Percentiles rank a stretch among this genome's conserved stretches.
Conservation (phyloP, 179 eudicot genomes). For the Camellia oleifera region DNA sequence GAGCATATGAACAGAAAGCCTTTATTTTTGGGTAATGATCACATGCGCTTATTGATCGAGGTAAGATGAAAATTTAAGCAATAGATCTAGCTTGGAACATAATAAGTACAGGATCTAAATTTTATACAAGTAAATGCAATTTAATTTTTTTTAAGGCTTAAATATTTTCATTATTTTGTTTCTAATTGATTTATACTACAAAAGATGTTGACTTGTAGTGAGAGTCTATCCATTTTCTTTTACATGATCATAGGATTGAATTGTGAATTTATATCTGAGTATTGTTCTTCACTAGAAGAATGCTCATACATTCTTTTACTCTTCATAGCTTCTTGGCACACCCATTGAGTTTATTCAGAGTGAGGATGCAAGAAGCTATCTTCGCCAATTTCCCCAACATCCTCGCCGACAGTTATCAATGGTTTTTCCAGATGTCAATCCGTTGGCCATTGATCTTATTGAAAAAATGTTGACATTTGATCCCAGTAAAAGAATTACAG, state of each 20-base stretch:
- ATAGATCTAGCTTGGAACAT: background rate
- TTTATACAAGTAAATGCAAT: background rate
- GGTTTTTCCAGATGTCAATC: slow-evolving; percentile 75
- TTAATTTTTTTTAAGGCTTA: background rate
- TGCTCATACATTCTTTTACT: background rate
- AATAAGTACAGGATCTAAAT: background rate
- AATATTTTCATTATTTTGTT: background rate
- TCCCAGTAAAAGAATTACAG: slow-evolving; percentile 81
- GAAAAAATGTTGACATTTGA: slow-evolving; percentile 88
- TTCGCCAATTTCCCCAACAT: slow-evolving; percentile 58
- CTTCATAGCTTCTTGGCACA: slow-evolving; percentile 71
- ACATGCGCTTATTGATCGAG: slow-evolving; percentile 76
- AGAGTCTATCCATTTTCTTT: background rate
- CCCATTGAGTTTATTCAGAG: slow-evolving; percentile 62
- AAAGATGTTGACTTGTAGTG: too few species aligned
- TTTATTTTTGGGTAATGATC: slow-evolving; percentile 77
- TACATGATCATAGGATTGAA: background rate
- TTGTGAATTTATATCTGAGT: background rate
- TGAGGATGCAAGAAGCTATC: slow-evolving; percentile 76
- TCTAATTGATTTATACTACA: background rate
- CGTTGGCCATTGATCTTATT: slow-evolving; percentile 78
- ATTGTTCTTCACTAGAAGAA: background rate
- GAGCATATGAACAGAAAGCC: slow-evolving; percentile 82
- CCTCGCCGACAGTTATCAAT: slow-evolving; percentile 61
- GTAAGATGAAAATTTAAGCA: slow-evolving; percentile 26